These are phyloP conservation scores for Yamadazyma kitorensis DNA, from an alignment of 805 yeast species.

Conservation along the genomic window DNA sequence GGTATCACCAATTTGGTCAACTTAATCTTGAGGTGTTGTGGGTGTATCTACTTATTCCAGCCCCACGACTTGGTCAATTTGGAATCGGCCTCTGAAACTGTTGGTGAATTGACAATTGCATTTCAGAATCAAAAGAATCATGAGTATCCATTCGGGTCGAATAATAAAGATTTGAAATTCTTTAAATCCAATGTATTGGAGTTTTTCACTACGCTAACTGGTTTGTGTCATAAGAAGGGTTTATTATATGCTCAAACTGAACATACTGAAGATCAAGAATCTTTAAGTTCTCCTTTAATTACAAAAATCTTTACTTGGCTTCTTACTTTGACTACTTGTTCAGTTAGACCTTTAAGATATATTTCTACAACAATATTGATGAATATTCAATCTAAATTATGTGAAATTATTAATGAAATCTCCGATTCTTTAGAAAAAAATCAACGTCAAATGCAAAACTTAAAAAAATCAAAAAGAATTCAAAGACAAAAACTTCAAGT, in stretches of 20 bases:
- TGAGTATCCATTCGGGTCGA: conserved; percentile 66
- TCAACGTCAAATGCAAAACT: conserved; percentile 40
- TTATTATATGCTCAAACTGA: conserved; percentile 40
- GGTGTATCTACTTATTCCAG: conserved; percentile 63
- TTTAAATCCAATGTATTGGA: conserved; percentile 54
- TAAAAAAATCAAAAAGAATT: conserved; percentile 32
- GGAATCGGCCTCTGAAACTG: conserved; percentile 70
- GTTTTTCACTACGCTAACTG: conserved; percentile 54
- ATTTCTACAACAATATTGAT: conserved; percentile 61
- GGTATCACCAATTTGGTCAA: conserved; percentile 67
- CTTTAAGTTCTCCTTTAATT: conserved; percentile 42
- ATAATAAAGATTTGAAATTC: conserved; percentile 43
- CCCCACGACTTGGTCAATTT: conserved; percentile 72
- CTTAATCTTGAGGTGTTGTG: conserved; percentile 65
- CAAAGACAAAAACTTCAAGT: conserved; percentile 45
- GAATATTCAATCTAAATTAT: conserved; percentile 57
- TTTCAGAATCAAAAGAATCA: conserved; percentile 61
- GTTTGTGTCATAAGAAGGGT: conserved; percentile 60
- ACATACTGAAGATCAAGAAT: conserved; percentile 12
- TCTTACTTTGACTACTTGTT: conserved; percentile 65
- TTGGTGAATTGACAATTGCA: conserved; percentile 64
- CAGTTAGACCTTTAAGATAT: conserved; percentile 67
- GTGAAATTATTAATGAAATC: conserved; percentile 43
- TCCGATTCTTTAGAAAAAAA: conserved; percentile 38
- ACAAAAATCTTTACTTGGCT: conserved; percentile 72